Conservation (phyloP, 495 filamentous ascomycete genomes). For the Xylaria sp. region DNA sequence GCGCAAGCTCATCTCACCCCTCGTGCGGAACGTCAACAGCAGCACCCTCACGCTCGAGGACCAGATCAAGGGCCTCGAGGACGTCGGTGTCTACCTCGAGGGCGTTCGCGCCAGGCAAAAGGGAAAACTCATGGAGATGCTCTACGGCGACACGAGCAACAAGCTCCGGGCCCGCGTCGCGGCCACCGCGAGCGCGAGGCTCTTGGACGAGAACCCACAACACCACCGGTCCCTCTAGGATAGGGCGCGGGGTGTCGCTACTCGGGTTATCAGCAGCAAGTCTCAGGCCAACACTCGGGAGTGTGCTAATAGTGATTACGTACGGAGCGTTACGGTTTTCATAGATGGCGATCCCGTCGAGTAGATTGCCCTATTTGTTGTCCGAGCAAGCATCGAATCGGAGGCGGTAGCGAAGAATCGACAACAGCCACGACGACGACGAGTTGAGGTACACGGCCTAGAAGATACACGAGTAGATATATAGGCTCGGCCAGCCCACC, state of each 20-base stretch:
- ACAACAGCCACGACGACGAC: neutral
- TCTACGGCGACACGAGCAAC: conserved; percentile 18
- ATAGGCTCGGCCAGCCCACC: neutral
- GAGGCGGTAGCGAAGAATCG: neutral
- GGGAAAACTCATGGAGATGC: conserved; percentile 78
- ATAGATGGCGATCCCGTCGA: neutral
- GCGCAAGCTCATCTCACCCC: conserved; percentile 78
- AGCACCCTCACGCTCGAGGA: conserved; percentile 77
- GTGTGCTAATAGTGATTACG: neutral
- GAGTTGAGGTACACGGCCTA: neutral
- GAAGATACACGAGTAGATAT: neutral
- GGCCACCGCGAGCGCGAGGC: conserved; percentile 18
- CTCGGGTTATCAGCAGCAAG: neutral
- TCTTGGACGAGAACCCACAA: conserved; percentile 7
- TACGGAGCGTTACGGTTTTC: neutral
- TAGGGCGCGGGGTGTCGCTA: neutral
- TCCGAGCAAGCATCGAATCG: neutral
- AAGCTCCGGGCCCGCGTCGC: conserved; percentile 9
- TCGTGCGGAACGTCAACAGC: conserved; percentile 72
- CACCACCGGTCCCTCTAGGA: conserved; percentile 13
- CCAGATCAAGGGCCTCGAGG: conserved; percentile 81
- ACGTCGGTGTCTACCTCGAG: conserved; percentile 76
- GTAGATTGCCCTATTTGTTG: neutral
- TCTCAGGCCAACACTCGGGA: neutral
- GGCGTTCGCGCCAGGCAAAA: conserved; percentile 78